Base-by-base conservation (phyloP, 371 early-diverging fungal genomes). In the Sporodiniella umbellata region DNA sequence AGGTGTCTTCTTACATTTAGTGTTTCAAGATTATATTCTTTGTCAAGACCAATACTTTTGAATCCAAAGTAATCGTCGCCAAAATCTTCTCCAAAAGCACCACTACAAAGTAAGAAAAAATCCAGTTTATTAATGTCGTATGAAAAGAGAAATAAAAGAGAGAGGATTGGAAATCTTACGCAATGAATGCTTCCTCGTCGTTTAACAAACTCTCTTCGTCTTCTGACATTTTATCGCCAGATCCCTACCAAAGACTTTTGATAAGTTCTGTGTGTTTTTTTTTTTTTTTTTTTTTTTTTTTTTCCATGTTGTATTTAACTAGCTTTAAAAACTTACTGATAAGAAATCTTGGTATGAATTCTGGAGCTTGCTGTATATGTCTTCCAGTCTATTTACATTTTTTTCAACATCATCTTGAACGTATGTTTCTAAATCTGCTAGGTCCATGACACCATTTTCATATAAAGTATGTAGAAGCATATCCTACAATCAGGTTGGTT, bases 41-140 rank as follows among this genome's bases (percentile, higher is more conserved):
- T 79, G 45, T 87, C 88, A 25, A 89, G 60, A 1, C 90, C 97
- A 38, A 95, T 69, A 23, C 89, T 91, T 48, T 85, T 85, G 63
- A 97, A 87, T 4, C 93, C 91, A 55, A 97, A 86, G 54, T 94
- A 87, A 69, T 97, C 95, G 39, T 91, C 83, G 30, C 88, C 91
- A 42, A 91, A 47, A 33, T 87, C 93, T 22, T 90, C 93, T 23
- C 89, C 88, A 53, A 93, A 86, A 30, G 81, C 73, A 28, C 94
- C 94, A 35, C 88, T 86, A 56, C 45, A 37, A 28, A 28, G 30
- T 28, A 28, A 28, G 10, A 28, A 28, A 35, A 35, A 15, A 30
- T 15, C 35, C 25, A 26, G 17, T 44, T 1, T 3, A 39, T 39
- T 23, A 21, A 42, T 28, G 3, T 19, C 18, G 3, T 2, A 8